phyloP scores from a whole-genome alignment of 495 filamentous ascomycete genomes.

The Aspergillus hancockii region DNA sequence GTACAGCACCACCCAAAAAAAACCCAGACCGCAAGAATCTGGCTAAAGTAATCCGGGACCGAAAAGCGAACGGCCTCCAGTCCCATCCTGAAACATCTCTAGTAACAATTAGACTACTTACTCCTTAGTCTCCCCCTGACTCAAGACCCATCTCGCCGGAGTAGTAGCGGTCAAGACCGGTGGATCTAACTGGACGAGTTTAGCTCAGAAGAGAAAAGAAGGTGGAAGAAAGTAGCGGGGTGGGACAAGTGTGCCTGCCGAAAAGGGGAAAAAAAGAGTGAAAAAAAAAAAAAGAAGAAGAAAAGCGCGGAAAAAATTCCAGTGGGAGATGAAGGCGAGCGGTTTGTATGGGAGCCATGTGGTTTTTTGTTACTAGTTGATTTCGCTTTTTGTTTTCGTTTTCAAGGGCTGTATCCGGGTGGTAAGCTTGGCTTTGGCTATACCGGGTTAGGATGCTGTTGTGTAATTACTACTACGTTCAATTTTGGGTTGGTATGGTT shows the following conservation, averaged over 20 bases:
- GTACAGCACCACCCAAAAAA: too few species aligned
- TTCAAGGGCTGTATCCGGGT: background rate
- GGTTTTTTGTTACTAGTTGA: constrained; percentile 1
- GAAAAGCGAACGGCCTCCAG: background rate
- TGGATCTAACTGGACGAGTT: background rate
- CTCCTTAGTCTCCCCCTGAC: background rate
- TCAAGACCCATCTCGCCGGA: background rate
- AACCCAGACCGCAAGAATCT: too few species aligned
- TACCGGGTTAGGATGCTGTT: background rate
- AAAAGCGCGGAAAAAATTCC: background rate
- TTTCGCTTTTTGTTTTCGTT: background rate
- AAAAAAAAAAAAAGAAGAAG: constrained; percentile 9
- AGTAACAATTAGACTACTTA: background rate
- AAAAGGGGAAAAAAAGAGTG: constrained; percentile 4
- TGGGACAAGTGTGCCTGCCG: background rate
- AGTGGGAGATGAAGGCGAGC: background rate
- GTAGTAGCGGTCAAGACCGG: constrained; percentile 6
- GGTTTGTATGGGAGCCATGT: constrained; percentile 6
- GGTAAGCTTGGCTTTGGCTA: background rate
- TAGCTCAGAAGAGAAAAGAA: constrained; percentile 7
- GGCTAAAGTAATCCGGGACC: background rate
- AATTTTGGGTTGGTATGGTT: background rate
- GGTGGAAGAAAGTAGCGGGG: background rate
- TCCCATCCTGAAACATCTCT: constrained; percentile 3
- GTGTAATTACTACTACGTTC: background rate